These are phyloP conservation scores for Porpolomopsis calyptriformis DNA, from an alignment of 768 basidiomycete species.

Conservation along the genomic window DNA sequence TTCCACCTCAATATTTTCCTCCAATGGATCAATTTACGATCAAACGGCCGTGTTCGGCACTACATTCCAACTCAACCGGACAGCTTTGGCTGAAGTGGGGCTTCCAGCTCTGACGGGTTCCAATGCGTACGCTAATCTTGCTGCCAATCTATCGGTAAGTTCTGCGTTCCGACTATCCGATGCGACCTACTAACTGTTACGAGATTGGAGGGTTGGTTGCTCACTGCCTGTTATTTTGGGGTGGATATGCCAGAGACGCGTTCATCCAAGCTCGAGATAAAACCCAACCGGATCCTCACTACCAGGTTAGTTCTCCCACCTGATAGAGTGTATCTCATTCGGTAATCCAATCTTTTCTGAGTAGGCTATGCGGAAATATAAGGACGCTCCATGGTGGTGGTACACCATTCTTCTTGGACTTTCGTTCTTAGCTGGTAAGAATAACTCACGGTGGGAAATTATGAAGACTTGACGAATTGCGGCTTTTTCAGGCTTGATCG, in stretches of 20 bases:
- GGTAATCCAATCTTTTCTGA: slow-evolving; percentile 27
- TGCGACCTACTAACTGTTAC: background rate
- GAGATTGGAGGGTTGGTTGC: slow-evolving; percentile 19
- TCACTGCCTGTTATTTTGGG: too few relatives aligned
- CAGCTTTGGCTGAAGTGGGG: slow-evolving; percentile 40
- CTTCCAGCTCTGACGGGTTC: slow-evolving; percentile 40
- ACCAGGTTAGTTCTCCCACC: slow-evolving; percentile 24
- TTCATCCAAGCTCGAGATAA: too few relatives aligned
- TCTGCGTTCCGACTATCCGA: background rate
- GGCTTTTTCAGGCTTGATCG: slow-evolving; percentile 50
- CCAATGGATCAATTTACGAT: slow-evolving; percentile 44
- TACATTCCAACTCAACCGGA: slow-evolving; percentile 41
- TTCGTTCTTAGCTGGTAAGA: slow-evolving; percentile 45
- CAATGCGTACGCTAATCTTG: slow-evolving; percentile 41
- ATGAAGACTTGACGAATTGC: too few relatives aligned
- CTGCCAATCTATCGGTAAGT: slow-evolving; percentile 36
- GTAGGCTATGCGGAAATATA: slow-evolving; percentile 37
- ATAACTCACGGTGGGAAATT: background rate
- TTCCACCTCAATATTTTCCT: slow-evolving; percentile 45
- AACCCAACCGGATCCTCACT: too few relatives aligned
- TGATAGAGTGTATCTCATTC: background rate
- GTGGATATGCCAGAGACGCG: too few relatives aligned
- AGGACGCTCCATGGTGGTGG: slow-evolving; percentile 55
- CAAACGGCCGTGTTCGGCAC: slow-evolving; percentile 44
- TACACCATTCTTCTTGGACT: slow-evolving; percentile 38